Conservation (phyloP, 2,329 filamentous ascomycete genomes). For the Annulohypoxylon truncatum region DNA sequence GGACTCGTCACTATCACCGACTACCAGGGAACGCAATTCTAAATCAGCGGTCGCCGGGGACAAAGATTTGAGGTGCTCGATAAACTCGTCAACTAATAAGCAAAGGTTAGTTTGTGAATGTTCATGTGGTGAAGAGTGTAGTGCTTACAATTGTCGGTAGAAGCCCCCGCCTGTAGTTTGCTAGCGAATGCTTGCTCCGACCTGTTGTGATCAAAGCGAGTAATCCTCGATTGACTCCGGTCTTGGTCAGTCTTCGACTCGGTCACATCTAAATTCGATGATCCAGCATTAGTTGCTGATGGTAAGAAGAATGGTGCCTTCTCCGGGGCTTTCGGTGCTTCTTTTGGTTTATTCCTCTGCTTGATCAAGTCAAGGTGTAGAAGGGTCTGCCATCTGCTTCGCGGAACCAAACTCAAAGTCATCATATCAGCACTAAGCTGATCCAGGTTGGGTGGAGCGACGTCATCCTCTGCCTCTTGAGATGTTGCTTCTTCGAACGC, state of each 20-base stretch:
- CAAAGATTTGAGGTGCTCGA: constrained; percentile 82
- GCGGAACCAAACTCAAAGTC: constrained; percentile 89
- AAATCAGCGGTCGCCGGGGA: constrained; percentile 88
- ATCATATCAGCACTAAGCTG: constrained; percentile 86
- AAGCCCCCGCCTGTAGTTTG: constrained; percentile 65
- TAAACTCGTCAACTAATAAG: constrained; percentile 69
- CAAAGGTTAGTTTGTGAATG: constrained; percentile 20
- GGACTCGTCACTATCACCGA: constrained; percentile 58
- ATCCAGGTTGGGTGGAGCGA: constrained; percentile 70
- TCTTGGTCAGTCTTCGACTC: constrained; percentile 46
- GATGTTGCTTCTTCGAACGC: constrained; percentile 71
- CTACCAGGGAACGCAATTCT: constrained; percentile 83
- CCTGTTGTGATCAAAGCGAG: constrained; percentile 70
- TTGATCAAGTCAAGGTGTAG: constrained; percentile 93
- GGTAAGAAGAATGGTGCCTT: constrained; percentile 97
- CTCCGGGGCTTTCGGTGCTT: constrained; percentile 90
- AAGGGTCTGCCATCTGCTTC: constrained; percentile 92
- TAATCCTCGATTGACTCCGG: constrained; percentile 69
- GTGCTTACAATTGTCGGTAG: constrained; percentile 70
- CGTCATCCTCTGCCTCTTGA: constrained; percentile 64
- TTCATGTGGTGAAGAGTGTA: not conserved
- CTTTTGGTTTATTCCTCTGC: constrained; percentile 92
- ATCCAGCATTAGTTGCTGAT: constrained; percentile 60
- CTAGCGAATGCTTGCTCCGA: constrained; percentile 69
- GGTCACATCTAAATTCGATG: constrained; percentile 43